Conservation (phyloP, 331 rosid species). For the Cydonia oblonga region DNA sequence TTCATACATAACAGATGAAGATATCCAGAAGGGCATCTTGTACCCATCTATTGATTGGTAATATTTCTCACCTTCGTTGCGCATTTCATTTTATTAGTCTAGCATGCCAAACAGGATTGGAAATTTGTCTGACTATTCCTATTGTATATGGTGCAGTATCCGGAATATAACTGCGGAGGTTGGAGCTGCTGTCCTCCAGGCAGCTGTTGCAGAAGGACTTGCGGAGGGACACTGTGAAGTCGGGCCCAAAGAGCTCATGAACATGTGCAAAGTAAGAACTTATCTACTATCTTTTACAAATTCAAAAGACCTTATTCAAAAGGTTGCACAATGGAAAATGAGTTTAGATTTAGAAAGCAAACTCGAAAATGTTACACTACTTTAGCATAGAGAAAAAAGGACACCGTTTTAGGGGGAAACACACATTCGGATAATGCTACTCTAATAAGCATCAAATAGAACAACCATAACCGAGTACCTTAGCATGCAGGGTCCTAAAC, state of each 20-base stretch:
- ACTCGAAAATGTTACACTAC: not conserved
- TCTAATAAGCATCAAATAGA: not conserved
- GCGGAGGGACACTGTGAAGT: conserved; percentile 80
- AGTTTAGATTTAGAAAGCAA: not conserved
- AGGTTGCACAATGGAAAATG: not conserved
- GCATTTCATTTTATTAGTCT: conserved; percentile 1
- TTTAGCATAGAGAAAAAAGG: not conserved
- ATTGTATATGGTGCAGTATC: conserved; percentile 43
- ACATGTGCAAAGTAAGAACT: conserved; percentile 71
- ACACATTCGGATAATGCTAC: not conserved
- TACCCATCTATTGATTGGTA: conserved; percentile 79
- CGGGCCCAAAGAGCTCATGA: conserved; percentile 59
- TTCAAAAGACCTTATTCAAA: not conserved
- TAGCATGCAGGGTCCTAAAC: not conserved
- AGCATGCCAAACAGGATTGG: not conserved
- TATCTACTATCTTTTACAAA: not conserved
- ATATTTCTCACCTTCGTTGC: conserved; percentile 10
- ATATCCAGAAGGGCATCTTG: conserved; percentile 53
- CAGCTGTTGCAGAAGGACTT: conserved; percentile 68
- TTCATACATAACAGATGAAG: conserved; percentile 83
- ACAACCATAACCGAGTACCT: not conserved
- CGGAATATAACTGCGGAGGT: conserved; percentile 77
- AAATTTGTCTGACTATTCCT: conserved; percentile 2
- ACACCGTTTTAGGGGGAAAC: not conserved
- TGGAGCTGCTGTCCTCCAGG: conserved; percentile 84